A percentile compares a stretch with the other conserved stretches of the same genome.
These are phyloP conservation scores for Russula vinacea DNA, from an alignment of 768 basidiomycete species.

Conservation along the genomic window DNA sequence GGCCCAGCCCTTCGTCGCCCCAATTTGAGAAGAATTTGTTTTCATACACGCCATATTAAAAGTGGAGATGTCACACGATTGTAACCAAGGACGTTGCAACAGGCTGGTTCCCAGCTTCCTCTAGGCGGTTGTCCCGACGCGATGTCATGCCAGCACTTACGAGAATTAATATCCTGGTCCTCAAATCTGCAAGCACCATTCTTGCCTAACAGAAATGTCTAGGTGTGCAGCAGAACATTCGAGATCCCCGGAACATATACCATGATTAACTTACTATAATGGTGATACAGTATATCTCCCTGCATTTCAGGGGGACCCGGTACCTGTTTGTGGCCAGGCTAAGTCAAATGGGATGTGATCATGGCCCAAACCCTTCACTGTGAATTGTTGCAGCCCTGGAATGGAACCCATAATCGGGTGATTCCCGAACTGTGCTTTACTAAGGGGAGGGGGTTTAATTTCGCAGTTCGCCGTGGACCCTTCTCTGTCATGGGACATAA, in stretches of 20 bases:
- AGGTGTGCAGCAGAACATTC: neutral
- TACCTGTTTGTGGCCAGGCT: constrained; percentile 22
- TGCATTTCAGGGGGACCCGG: constrained; percentile 3
- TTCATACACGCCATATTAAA: constrained; percentile 19
- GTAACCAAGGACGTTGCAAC: constrained; percentile 11
- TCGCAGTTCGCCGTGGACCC: constrained; percentile 15
- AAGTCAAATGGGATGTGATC: constrained; percentile 14
- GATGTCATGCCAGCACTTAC: constrained; percentile 5
- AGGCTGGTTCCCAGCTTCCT: constrained; percentile 24
- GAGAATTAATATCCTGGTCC: neutral
- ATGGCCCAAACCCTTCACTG: constrained; percentile 7
- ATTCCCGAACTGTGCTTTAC: constrained; percentile 1
- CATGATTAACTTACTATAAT: neutral
- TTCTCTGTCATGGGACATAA: constrained; percentile 8
- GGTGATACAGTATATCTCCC: neutral
- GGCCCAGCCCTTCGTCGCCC: neutral
- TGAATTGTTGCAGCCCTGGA: constrained; percentile 17
- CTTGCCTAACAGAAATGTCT: constrained; percentile 4
- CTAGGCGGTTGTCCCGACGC: constrained; percentile 1
- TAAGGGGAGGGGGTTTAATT: constrained; percentile 1
- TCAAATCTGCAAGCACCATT: neutral
- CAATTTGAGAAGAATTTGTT: neutral
- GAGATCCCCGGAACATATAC: neutral
- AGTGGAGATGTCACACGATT: constrained; percentile 1
- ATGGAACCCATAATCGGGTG: constrained; percentile 14